Conservation (phyloP, 1,139 yeast species). For the Hemisphaericaspora subhashii region DNA sequence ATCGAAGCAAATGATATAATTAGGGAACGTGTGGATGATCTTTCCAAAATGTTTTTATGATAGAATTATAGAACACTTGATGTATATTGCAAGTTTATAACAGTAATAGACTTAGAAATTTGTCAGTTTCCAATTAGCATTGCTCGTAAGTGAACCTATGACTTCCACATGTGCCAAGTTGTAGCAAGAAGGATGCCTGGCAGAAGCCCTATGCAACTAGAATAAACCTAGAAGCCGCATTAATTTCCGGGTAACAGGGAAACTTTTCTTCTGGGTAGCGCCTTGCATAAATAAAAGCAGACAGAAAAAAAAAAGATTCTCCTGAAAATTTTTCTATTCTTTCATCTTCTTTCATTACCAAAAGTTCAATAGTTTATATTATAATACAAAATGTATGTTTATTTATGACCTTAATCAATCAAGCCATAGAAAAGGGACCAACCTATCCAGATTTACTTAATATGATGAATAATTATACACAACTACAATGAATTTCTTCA, state of each 20-base stretch:
- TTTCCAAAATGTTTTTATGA: too few relatives aligned
- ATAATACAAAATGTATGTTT: constrained; percentile 6
- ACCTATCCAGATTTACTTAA: constrained; percentile 9
- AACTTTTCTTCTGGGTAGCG: too few relatives aligned
- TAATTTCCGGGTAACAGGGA: background rate
- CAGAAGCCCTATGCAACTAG: too few relatives aligned
- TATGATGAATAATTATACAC: constrained; percentile 40
- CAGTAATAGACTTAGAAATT: background rate
- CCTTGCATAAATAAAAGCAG: too few relatives aligned
- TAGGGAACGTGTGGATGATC: too few relatives aligned
- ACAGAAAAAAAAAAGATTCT: too few relatives aligned
- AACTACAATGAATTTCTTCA: constrained; percentile 64
- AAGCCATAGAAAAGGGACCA: background rate
- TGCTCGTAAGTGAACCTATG: too few relatives aligned
- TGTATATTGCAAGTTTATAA: background rate
- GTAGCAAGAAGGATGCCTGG: background rate
- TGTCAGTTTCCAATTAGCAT: too few relatives aligned
- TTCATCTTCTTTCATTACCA: background rate
- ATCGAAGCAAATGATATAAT: background rate
- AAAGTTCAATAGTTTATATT: background rate
- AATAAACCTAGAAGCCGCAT: background rate
- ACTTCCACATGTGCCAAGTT: too few relatives aligned
- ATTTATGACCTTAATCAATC: constrained; percentile 1
- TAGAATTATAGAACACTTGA: too few relatives aligned
- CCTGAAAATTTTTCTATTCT: constrained; percentile 1